A percentile compares a stretch with the other conserved stretches of the same genome.
phyloP scores from a whole-genome alignment of 2,329 filamentous ascomycete genomes.

The Penicillium sp. region DNA sequence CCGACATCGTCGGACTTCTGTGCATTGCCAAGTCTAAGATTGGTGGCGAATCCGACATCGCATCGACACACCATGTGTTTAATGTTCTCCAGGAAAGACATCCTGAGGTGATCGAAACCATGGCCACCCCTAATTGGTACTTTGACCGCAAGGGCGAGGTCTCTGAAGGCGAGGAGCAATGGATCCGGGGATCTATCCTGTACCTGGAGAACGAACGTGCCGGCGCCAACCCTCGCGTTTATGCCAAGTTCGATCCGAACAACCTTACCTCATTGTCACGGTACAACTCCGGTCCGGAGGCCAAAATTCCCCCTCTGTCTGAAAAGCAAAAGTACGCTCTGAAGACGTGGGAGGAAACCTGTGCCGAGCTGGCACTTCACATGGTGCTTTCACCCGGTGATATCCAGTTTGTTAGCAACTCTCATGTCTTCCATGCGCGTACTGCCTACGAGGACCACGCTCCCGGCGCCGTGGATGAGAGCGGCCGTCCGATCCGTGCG shows the following conservation, averaged over 20 bases:
- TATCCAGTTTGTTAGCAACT: conserved; percentile 30
- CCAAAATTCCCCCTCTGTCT: conserved; percentile 26
- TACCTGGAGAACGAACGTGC: conserved; percentile 67
- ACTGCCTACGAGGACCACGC: conserved; percentile 30
- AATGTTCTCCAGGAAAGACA: conserved; percentile 72
- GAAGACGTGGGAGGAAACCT: conserved; percentile 26
- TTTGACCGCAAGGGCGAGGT: conserved; percentile 86
- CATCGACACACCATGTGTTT: conserved; percentile 75
- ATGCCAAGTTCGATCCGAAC: conserved; percentile 73
- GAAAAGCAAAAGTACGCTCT: conserved; percentile 27
- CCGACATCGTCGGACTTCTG: conserved; percentile 76
- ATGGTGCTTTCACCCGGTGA: conserved; percentile 30
- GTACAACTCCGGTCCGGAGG: conserved; percentile 59
- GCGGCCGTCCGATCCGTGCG: conserved; percentile 18
- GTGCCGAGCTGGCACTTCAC: conserved; percentile 24
- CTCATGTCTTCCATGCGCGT: conserved; percentile 29
- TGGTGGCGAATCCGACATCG: conserved; percentile 80
- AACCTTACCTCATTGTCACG: conserved; percentile 71
- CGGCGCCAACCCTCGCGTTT: conserved; percentile 59
- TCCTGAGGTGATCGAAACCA: conserved; percentile 71
- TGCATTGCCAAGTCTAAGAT: conserved; percentile 75
- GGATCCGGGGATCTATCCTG: conserved; percentile 68
- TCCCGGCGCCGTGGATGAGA: conserved; percentile 22
- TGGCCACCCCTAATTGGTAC: conserved; percentile 79
- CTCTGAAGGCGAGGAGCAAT: conserved; percentile 68